Conservation (phyloP, 306 rosid species). For the Prunus mongolica region DNA sequence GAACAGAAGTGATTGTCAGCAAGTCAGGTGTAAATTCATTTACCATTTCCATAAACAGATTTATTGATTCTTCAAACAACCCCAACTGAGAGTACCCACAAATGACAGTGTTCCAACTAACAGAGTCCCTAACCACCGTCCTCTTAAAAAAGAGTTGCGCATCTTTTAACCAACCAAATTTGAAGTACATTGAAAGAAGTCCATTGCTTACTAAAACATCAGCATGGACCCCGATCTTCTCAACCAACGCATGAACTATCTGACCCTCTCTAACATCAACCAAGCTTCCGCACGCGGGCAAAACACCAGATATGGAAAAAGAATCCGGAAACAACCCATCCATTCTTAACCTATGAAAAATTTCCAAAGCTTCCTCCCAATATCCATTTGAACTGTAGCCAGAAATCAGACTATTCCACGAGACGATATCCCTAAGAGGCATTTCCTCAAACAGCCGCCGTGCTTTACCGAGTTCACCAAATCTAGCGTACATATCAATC, state of each 20-base stretch:
- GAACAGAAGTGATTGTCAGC: conserved; percentile 29
- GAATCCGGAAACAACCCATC: conserved; percentile 24
- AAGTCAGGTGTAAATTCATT: conserved; percentile 29
- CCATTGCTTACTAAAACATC: conserved; percentile 34
- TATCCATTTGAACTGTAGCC: conserved; percentile 39
- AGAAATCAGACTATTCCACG: conserved; percentile 35
- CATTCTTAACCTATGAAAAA: conserved; percentile 10
- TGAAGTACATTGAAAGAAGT: conserved; percentile 37
- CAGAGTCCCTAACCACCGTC: conserved; percentile 46
- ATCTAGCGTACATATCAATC: conserved; percentile 31
- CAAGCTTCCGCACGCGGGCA: conserved; percentile 31
- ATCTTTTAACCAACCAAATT: conserved; percentile 20
- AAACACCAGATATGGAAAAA: conserved; percentile 21
- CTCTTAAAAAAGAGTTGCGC: conserved; percentile 41
- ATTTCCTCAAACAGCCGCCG: conserved; percentile 31
- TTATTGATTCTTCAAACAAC: conserved; percentile 20
- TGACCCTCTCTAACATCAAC: conserved; percentile 20
- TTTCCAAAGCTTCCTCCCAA: conserved; percentile 31
- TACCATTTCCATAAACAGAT: conserved; percentile 30
- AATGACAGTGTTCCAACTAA: conserved; percentile 64
- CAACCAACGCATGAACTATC: conserved; percentile 24
- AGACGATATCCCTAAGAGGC: conserved; percentile 26
- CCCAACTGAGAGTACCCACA: conserved; percentile 46
- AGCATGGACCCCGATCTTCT: conserved; percentile 26
- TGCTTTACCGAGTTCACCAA: conserved; percentile 22